Conservation (phyloP, 2,329 filamentous ascomycete species). For the Aspergillus hiratsukae region DNA sequence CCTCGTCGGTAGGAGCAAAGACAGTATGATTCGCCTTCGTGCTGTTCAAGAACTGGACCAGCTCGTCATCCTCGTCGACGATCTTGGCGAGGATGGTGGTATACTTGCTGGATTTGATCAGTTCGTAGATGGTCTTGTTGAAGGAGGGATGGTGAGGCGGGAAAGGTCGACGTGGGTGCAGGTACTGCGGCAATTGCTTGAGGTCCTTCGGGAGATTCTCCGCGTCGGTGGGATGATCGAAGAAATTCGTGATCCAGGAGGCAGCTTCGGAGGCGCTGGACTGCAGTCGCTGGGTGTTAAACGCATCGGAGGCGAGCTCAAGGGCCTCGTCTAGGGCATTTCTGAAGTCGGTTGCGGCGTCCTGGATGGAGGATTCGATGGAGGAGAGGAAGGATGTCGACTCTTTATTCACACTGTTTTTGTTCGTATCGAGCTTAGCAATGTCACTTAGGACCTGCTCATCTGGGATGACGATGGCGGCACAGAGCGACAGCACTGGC, state of each 20-base stretch:
- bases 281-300: not conserved
- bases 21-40: slow-evolving; percentile 72
- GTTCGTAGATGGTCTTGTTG: slow-evolving; percentile 72
- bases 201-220: slow-evolving; percentile 7
- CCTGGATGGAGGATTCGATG: not conserved
- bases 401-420: not conserved
- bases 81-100: slow-evolving; percentile 72
- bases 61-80: slow-evolving; percentile 66
- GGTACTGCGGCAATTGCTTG: slow-evolving; percentile 1
- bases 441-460: slow-evolving; percentile 30
- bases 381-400: not conserved
- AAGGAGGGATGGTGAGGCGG: slow-evolving; percentile 39
- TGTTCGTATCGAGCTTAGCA: not conserved
- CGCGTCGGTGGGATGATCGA: slow-evolving; percentile 4
- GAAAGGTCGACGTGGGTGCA: not conserved
- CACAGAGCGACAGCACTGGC: slow-evolving; percentile 43
- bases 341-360: not conserved
- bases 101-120: slow-evolving; percentile 70
- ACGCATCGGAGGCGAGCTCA: not conserved
- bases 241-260: slow-evolving; percentile 1
- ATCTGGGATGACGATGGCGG: slow-evolving; percentile 49
- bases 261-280: not conserved
- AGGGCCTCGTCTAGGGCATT: slow-evolving; percentile 10
- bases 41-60: slow-evolving; percentile 69
- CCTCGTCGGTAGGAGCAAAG: slow-evolving; percentile 73